Evolutionary conservation across 345 rosid genomes (phyloP), one percentile per base, ranked within the genome.

Genomic region (Ailanthus altissimus): DNA sequence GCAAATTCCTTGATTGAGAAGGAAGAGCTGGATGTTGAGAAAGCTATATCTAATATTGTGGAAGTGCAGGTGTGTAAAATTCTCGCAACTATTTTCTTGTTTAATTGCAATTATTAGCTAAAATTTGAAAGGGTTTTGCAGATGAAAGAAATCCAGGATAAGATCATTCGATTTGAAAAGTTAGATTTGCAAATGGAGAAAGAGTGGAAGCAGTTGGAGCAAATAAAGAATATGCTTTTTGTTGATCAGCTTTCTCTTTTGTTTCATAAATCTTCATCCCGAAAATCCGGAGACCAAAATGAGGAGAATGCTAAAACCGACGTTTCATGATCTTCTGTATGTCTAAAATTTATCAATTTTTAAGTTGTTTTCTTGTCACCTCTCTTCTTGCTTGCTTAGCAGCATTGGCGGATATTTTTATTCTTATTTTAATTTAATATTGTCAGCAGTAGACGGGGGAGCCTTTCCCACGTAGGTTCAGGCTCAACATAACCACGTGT

Each of bases 121-220:
- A 63, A 40, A 63, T 7, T 45, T 23, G 20, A 32, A 32, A 50
- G 13, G 50, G 61, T 57, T 75, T 63, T 71, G 80, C 90, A 96
- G 99, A 86, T 92, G 93, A 90, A 85, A 78, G 90, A 89, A 74
- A 90, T 92, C 42, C 89, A 87, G 67, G 89, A 89, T 50, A 96
- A 81, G 81, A 86, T 96, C 63, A 73, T 51, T 20, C 84, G 74
- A 53, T 93, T 96, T 58, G 98, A 93, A 89, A 90, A 89, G 84
- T 45, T 96, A 80, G 98, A 91, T 85, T 73, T 89, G 80, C 86
- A 83, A 81, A 87, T 92, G 90, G 99, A 96, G 90, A 88, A 89
- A 85, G 97, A 92, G 88, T 70, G 90, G 87, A 86, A 87, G 67
- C 97, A 91, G 76, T 51, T 92, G 81, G 98, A 93, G 80, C 88